Conservation (phyloP, 108 stramenopile genomes). For the Nannochloropsis salina region DNA sequence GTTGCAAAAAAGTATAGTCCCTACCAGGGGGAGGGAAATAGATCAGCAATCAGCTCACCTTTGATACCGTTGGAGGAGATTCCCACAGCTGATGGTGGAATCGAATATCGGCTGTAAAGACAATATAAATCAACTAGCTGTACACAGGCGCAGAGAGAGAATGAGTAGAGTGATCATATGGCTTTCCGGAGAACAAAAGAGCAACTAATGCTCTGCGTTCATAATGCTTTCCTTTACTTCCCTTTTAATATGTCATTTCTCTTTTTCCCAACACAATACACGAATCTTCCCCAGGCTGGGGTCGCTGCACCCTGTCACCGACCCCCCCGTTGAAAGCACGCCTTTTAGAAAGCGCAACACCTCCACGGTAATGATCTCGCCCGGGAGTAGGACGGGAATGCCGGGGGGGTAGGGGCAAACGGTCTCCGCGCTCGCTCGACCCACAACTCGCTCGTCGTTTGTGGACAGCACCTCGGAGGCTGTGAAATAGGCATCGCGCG, state of each 20-base stretch:
- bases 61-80: background rate
- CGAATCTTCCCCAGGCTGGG: slow-evolving; percentile 31
- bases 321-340: slow-evolving; percentile 28
- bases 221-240: background rate
- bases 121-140: background rate
- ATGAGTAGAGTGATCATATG: background rate
- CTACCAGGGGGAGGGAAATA: background rate
- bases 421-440: slow-evolving; percentile 45
- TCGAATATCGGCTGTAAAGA: slow-evolving; percentile 5
- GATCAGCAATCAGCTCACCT: background rate
- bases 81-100: background rate
- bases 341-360: slow-evolving; percentile 23
- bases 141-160: background rate
- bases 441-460: slow-evolving; percentile 29
- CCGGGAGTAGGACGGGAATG: slow-evolving; percentile 43
- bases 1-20: background rate
- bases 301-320: slow-evolving; percentile 37
- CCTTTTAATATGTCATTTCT: background rate
- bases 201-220: background rate
- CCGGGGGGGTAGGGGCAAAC: slow-evolving; percentile 50
- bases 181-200: background rate
- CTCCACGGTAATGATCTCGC: slow-evolving; percentile 38
- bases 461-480: slow-evolving; percentile 38
- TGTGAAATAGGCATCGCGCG: slow-evolving; percentile 31
- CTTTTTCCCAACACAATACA: slow-evolving; percentile 23